These are phyloP conservation scores for Colletotrichum sublineola DNA, from an alignment of 2,329 filamentous ascomycete species.

Conservation along the genomic window DNA sequence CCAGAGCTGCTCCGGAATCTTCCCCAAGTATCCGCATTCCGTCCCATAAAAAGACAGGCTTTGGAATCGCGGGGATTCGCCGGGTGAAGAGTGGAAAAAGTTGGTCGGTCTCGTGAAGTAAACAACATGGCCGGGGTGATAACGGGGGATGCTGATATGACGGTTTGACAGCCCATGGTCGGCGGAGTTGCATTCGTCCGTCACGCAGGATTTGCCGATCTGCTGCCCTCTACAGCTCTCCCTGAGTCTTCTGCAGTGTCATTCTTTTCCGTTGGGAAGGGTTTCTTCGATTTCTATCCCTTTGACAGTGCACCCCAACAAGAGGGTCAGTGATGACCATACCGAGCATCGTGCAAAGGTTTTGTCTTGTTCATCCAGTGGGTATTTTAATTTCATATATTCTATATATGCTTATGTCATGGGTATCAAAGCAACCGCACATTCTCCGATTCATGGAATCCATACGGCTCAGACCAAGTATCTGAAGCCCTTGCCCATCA, in stretches of 20 bases:
- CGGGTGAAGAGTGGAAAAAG: slow-evolving; percentile 1
- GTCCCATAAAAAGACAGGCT: slow-evolving; percentile 19
- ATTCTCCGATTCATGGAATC: neutral
- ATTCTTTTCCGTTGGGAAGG: neutral
- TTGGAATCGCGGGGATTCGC: slow-evolving; percentile 18
- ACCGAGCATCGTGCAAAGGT: neutral
- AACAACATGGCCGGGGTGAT: neutral
- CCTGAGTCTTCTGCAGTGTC: neutral
- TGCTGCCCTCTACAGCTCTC: neutral
- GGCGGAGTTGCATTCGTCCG: neutral
- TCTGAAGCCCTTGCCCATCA: slow-evolving; percentile 62
- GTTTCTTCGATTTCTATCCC: neutral
- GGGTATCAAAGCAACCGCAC: slow-evolving; percentile 31
- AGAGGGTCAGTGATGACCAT: too few relatives aligned
- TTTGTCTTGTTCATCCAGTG: neutral
- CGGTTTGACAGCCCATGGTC: neutral
- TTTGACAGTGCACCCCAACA: neutral
- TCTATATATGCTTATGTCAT: slow-evolving; percentile 18
- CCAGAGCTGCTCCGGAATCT: slow-evolving; percentile 24
- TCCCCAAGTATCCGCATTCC: slow-evolving; percentile 25
- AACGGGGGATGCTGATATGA: neutral
- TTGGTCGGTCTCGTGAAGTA: neutral
- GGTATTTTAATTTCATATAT: neutral
- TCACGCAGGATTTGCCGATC: neutral
- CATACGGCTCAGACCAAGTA: slow-evolving; percentile 56